Conservation (phyloP, 2,329 filamentous ascomycete species). For the Sporothrix schenckii region DNA sequence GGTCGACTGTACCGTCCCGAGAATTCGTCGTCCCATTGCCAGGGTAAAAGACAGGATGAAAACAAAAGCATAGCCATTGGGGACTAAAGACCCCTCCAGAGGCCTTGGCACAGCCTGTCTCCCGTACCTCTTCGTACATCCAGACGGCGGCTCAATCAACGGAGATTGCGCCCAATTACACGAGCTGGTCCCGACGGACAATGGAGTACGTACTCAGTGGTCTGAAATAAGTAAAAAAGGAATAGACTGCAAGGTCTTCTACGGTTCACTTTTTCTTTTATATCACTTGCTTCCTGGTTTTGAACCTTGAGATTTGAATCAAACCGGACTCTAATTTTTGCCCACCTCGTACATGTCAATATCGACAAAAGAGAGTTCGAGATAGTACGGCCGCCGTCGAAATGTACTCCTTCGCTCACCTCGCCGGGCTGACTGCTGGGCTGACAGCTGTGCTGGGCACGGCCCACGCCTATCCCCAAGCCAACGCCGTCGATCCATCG, state of each 20-base stretch:
- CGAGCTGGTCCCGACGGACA: slow-evolving; percentile 1
- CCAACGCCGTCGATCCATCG: background rate
- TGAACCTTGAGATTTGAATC: background rate
- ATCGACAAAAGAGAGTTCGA: too few relatives aligned
- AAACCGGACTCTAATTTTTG: too few relatives aligned
- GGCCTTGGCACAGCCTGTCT: slow-evolving; percentile 6
- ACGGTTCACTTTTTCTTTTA: background rate
- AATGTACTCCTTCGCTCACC: background rate
- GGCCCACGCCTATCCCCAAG: background rate
- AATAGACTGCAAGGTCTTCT: background rate
- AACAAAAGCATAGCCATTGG: too few relatives aligned
- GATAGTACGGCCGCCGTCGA: background rate
- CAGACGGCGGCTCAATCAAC: slow-evolving; percentile 20
- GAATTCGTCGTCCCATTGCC: background rate
- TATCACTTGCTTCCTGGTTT: background rate
- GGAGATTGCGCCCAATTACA: slow-evolving; percentile 22
- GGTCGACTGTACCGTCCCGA: background rate
- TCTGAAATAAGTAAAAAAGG: background rate
- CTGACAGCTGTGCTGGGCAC: background rate
- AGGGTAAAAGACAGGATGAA: background rate
- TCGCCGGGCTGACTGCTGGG: background rate
- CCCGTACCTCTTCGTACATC: background rate
- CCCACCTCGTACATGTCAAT: too few relatives aligned
- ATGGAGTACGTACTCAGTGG: background rate
- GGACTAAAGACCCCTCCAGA: background rate